These are phyloP conservation scores for Inosperma sp. DNA, from an alignment of 768 basidiomycete species.

Conservation along the genomic window DNA sequence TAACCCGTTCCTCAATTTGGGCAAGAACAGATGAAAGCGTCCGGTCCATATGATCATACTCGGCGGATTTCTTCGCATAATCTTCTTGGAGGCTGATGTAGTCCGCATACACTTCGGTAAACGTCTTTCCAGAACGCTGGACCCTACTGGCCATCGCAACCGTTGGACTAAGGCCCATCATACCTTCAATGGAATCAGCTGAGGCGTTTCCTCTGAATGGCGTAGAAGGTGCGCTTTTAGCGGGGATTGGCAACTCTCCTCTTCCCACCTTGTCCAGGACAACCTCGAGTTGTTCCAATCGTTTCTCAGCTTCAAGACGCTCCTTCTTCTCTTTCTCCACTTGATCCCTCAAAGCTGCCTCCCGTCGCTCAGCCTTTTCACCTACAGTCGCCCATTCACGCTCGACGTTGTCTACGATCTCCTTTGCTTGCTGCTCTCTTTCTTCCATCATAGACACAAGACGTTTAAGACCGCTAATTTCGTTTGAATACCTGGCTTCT, in stretches of 20 bases:
- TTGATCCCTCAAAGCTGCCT: constrained; percentile 62
- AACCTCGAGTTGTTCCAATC: constrained; percentile 64
- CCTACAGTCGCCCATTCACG: constrained; percentile 74
- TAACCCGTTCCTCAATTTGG: constrained; percentile 87
- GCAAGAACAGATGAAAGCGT: constrained; percentile 75
- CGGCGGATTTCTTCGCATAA: constrained; percentile 67
- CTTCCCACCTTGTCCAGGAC: constrained; percentile 68
- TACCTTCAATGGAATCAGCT: constrained; percentile 47
- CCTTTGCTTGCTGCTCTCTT: constrained; percentile 79
- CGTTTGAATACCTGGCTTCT: constrained; percentile 75
- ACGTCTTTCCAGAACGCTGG: constrained; percentile 81
- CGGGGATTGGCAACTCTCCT: constrained; percentile 63
- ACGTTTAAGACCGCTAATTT: constrained; percentile 67
- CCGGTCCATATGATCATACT: constrained; percentile 81
- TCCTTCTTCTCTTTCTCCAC: constrained; percentile 65
- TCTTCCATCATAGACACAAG: constrained; percentile 84
- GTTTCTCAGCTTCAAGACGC: constrained; percentile 67
- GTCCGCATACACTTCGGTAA: constrained; percentile 92
- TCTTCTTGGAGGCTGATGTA: constrained; percentile 85
- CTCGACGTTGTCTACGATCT: constrained; percentile 78
- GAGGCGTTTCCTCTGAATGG: constrained; percentile 39
- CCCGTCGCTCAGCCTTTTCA: constrained; percentile 62
- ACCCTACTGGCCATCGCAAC: constrained; percentile 79
- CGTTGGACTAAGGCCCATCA: constrained; percentile 78
- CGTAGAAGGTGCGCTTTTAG: constrained; percentile 45